These are phyloP conservation scores for Areca catechu DNA, from an alignment of 176 grass and related monocot genomes.

Conservation along the genomic window DNA sequence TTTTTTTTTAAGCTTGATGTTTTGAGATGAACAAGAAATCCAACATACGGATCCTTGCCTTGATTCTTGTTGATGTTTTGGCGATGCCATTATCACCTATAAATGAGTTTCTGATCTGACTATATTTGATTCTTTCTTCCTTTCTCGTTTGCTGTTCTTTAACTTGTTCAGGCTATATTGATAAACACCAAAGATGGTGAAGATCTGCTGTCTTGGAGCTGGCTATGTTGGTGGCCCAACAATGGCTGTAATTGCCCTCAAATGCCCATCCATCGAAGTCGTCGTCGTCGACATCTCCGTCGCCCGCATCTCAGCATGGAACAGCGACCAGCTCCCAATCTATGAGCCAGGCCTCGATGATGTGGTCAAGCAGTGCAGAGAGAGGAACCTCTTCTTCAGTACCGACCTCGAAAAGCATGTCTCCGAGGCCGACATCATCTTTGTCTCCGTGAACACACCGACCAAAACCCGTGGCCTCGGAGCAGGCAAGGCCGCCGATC, in stretches of 20 bases:
- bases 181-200: slow-evolving; percentile 2
- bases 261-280: slow-evolving; percentile 10
- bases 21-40: too few relatives aligned
- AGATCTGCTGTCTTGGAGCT: slow-evolving; percentile 19
- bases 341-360: slow-evolving; percentile 16
- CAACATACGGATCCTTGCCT: too few relatives aligned
- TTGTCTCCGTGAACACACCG: slow-evolving; percentile 16
- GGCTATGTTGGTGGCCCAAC: slow-evolving; percentile 18
- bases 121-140: too few relatives aligned
- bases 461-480: slow-evolving; percentile 16
- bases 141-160: too few relatives aligned
- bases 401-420: slow-evolving; percentile 8
- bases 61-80: too few relatives aligned
- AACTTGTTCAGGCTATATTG: too few relatives aligned
- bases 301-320: slow-evolving; percentile 13
- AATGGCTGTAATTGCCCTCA: slow-evolving; percentile 18
- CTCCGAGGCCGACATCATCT: slow-evolving; percentile 9
- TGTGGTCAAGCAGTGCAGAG: slow-evolving; percentile 13
- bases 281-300: slow-evolving; percentile 13
- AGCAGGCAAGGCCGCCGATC: slow-evolving; percentile 16
- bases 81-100: too few relatives aligned
- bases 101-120: too few relatives aligned
- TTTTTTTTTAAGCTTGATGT: too few relatives aligned
- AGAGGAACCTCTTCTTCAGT: slow-evolving; percentile 18
- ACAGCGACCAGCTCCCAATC: slow-evolving; percentile 16